phyloP scores from a whole-genome alignment of 1,284 basidiomycete species.

The Volvariella volvacea region DNA sequence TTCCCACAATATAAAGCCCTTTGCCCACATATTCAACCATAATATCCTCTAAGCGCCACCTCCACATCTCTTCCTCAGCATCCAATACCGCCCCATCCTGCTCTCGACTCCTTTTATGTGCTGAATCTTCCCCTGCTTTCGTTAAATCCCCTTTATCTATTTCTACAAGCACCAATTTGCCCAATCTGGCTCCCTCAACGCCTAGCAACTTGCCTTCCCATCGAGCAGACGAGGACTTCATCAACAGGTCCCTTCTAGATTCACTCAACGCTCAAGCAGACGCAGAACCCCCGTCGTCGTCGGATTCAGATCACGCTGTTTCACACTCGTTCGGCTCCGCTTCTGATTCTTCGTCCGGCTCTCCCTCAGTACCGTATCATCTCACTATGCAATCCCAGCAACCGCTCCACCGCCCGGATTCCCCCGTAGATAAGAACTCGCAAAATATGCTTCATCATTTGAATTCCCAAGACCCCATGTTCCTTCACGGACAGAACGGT shows the following conservation, averaged over 20 bases:
- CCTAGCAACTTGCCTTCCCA: conserved; percentile 29
- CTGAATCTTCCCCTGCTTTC: conserved; percentile 18
- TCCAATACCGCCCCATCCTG: conserved; percentile 8
- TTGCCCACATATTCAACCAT: conserved; percentile 3
- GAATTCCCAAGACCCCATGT: conserved; percentile 23
- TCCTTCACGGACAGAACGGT: conserved; percentile 18
- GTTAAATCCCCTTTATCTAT: conserved; percentile 21
- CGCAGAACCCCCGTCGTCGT: conserved; percentile 54
- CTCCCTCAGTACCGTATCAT: conserved; percentile 49
- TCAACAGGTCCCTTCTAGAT: conserved; percentile 75
- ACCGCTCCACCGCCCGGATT: conserved; percentile 38
- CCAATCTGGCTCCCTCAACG: conserved; percentile 60
- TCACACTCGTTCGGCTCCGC: conserved; percentile 39
- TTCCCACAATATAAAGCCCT: not conserved
- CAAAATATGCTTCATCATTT: conserved; percentile 26
- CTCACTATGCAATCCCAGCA: conserved; percentile 39
- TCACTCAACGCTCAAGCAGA: conserved; percentile 75
- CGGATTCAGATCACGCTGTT: conserved; percentile 46
- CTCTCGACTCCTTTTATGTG: conserved; percentile 20
- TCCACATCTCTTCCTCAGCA: conserved; percentile 6
- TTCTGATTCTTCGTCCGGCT: conserved; percentile 45
- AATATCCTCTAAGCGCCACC: conserved; percentile 11
- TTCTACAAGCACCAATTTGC: conserved; percentile 29
- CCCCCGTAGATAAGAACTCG: conserved; percentile 31
- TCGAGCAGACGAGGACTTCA: conserved; percentile 68